Base-by-base conservation (phyloP, 73 alveolate species). In the Paramecium bursaria region DNA sequence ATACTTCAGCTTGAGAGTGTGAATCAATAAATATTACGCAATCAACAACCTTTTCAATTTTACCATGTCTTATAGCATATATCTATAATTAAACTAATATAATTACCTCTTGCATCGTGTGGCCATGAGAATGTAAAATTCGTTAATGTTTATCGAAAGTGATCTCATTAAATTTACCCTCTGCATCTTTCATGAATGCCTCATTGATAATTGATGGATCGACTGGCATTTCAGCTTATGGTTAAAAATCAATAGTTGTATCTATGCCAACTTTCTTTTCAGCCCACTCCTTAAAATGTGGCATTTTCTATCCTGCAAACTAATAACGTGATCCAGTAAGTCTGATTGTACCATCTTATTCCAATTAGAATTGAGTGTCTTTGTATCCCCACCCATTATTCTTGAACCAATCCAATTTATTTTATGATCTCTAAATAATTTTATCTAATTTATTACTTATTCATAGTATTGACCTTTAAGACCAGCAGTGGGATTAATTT, bases 361-460 rank as follows among this genome's bases (percentile, higher is more conserved):
- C 96, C 33, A 92, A 26, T 21, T 75, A 87, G 74, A 92, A 94
- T 35, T 94, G 85, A 22, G 98, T 87, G 75, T 94, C 98, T 51
- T 75, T 74, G 75, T 85, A 94, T 14, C 98, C 98, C 98, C 98
- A 94, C 23, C 98, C 98, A 54, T 94, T 80, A 50, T 93, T 86
- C 76, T 92, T 94, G 86, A 90, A 87, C 92, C 92, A 87, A 15
- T 79, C 89, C 39, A 73, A 54, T 42, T 79, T 79, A 53, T 53
- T 73, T 27, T 23, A 44, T 31, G 85, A 35, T 54, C 89, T 52
- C 88, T 75, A 26, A 29, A 1, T 13, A n/a, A n/a, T n/a, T n/a
- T n/a, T n/a, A n/a, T n/a, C n/a, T n/a, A n/a, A n/a, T n/a, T n/a
- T n/a, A n/a, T n/a, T 57, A 57, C 76, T 67, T 67, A 27, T 33